Percentiles rank a stretch among this genome's conserved stretches.
Evolutionary conservation across 345 rosid genomes (phyloP).

Genomic region (Iberis pinnata): DNA sequence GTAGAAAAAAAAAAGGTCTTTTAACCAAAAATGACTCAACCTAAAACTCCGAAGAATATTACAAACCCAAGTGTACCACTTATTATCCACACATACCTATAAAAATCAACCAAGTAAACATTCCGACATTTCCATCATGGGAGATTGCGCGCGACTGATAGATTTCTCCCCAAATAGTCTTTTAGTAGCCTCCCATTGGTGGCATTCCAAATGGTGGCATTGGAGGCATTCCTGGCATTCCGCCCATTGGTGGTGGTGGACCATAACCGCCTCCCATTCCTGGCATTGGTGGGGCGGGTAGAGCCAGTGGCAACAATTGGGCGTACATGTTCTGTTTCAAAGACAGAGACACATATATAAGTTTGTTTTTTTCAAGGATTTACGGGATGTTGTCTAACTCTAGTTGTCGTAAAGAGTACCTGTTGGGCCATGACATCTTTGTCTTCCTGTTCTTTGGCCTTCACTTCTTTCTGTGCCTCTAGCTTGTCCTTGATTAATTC

Average conservation of each 20-base stretch:
- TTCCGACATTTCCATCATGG: background rate
- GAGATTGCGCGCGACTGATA: too few species aligned
- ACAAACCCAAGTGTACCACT: constrained; percentile 19
- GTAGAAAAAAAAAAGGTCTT: constrained; percentile 18
- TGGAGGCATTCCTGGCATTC: constrained; percentile 44
- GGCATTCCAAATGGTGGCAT: constrained; percentile 43
- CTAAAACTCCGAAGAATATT: constrained; percentile 22
- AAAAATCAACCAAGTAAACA: constrained; percentile 6
- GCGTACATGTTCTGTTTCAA: constrained; percentile 80
- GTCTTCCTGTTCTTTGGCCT: constrained; percentile 74
- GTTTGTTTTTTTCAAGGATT: background rate
- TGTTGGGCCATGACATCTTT: constrained; percentile 80
- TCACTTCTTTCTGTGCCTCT: constrained; percentile 61
- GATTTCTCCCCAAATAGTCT: too few species aligned
- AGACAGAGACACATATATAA: background rate
- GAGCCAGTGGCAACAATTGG: constrained; percentile 75
- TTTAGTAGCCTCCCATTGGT: constrained; percentile 55
- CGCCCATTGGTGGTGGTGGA: constrained; percentile 52
- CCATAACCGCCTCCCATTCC: constrained; percentile 55
- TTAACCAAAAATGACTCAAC: constrained; percentile 30
- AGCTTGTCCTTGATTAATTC: constrained; percentile 72
- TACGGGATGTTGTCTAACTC: background rate
- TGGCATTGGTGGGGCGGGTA: constrained; percentile 93
- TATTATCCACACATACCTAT: constrained; percentile 32
- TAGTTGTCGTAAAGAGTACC: constrained; percentile 34